A percentile compares a stretch with the other conserved stretches of the same genome.
phyloP scores from a whole-genome alignment of 1,139 yeast genomes.

The Suhomyces yuchorum region DNA sequence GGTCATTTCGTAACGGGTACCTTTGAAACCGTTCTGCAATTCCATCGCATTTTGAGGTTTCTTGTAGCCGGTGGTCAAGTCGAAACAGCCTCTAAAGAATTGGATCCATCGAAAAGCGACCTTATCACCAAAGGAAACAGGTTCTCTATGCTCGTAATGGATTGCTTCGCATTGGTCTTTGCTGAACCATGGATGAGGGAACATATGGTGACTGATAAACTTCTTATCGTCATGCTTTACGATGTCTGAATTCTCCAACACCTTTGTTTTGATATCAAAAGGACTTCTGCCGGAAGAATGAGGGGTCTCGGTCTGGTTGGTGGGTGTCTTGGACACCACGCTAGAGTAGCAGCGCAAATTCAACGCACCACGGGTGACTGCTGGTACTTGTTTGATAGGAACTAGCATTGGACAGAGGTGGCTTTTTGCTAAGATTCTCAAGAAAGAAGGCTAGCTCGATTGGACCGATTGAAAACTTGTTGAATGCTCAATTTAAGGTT shows the following conservation, averaged over 20 bases:
- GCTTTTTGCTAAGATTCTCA: no score
- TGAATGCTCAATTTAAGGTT: background rate
- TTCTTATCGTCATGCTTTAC: constrained; percentile 30
- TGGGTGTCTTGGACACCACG: background rate
- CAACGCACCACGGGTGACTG: background rate
- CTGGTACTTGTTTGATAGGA: background rate
- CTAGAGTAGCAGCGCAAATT: constrained; percentile 1
- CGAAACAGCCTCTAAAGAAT: constrained; percentile 54
- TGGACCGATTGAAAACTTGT: no score
- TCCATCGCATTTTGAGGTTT: constrained; percentile 41
- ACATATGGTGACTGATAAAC: constrained; percentile 49
- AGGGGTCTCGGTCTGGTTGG: background rate
- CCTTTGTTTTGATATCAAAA: constrained; percentile 33
- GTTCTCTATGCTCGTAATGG: constrained; percentile 54
- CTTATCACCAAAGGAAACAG: constrained; percentile 51
- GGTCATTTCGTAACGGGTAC: constrained; percentile 58
- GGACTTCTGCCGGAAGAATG: background rate
- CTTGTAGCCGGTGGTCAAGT: constrained; percentile 65
- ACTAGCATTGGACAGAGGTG: background rate
- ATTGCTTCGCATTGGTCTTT: constrained; percentile 50
- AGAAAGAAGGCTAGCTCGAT: no score
- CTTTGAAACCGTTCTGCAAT: constrained; percentile 39
- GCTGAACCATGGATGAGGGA: constrained; percentile 58
- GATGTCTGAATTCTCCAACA: constrained; percentile 27
- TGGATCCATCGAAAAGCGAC: constrained; percentile 52